Evolutionary conservation across 495 filamentous ascomycete genomes (phyloP).

Genomic region (Aspergillus homomorphus): DNA sequence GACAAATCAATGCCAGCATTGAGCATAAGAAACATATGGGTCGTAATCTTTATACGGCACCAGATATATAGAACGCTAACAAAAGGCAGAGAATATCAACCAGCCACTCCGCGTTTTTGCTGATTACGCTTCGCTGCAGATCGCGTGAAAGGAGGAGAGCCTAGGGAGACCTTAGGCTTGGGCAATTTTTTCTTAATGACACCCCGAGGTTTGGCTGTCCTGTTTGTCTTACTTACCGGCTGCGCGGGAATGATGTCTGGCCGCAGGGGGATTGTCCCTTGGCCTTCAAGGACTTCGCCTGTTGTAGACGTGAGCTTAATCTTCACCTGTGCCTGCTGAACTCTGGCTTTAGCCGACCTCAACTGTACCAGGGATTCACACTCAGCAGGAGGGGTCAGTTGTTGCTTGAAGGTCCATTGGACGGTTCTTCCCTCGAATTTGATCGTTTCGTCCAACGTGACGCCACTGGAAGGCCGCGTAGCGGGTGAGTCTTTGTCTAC

Average conservation of each 20-base stretch:
- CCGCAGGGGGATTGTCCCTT: slow-evolving; percentile 10
- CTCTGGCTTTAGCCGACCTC: slow-evolving; percentile 6
- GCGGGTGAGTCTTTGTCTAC: background rate
- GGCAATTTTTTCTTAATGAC: background rate
- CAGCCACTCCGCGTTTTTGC: background rate
- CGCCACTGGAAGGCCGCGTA: background rate
- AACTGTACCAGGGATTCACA: slow-evolving; percentile 9
- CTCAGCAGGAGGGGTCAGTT: background rate
- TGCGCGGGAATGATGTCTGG: slow-evolving; percentile 1
- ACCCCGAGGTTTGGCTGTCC: background rate
- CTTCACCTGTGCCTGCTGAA: slow-evolving; percentile 8
- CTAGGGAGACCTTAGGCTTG: background rate
- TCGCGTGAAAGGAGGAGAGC: background rate
- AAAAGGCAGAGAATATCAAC: background rate
- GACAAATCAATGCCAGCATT: background rate
- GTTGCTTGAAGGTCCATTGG: slow-evolving; percentile 8
- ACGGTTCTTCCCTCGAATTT: slow-evolving; percentile 2
- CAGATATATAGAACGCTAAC: background rate
- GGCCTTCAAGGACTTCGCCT: slow-evolving; percentile 14
- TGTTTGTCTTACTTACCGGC: background rate
- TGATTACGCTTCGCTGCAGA: background rate
- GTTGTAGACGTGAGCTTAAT: slow-evolving; percentile 14
- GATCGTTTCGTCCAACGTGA: slow-evolving; percentile 11
- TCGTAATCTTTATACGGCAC: background rate
- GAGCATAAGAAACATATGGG: background rate